Evolutionary conservation across 2,329 filamentous ascomycete genomes (phyloP).

Genomic region (Alternaria dauci): DNA sequence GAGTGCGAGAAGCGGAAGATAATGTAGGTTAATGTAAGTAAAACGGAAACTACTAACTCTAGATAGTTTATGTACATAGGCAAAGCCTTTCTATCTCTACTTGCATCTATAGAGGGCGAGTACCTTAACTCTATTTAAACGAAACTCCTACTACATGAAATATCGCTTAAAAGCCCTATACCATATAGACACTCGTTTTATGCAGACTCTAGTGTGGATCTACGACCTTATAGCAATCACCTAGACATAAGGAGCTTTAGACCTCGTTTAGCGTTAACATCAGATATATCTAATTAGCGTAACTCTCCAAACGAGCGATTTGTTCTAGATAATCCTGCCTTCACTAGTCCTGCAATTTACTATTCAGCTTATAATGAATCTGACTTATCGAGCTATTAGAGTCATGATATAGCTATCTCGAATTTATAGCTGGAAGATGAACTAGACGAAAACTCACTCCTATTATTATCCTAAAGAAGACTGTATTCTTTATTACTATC

Average conservation of each 20-base stretch:
- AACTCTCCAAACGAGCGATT: not conserved
- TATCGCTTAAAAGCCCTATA: not conserved
- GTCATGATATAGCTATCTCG: not conserved
- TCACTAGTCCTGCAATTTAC: not conserved
- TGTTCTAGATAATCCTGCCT: not conserved
- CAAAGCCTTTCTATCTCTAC: conserved; percentile 5
- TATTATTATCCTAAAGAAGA: not conserved
- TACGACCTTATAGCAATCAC: not conserved
- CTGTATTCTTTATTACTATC: not conserved
- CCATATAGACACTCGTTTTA: not conserved
- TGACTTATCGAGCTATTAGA: not conserved
- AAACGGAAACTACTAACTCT: not conserved
- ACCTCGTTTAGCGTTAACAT: not conserved
- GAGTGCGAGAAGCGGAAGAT: conserved; percentile 3
- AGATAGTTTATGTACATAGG: conserved; percentile 4
- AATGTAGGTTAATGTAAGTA: not conserved
- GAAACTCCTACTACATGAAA: not conserved
- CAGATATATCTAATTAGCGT: not conserved
- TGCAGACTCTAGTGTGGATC: not conserved
- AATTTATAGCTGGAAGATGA: not conserved
- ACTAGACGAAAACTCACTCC: not conserved
- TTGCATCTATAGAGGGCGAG: not conserved
- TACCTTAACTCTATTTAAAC: conserved; percentile 1
- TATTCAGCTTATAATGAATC: not conserved
- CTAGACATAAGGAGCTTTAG: not conserved